Evolutionary conservation across 2,329 filamentous ascomycete species (phyloP).

Genomic region (Sphaceloma murrayae): DNA sequence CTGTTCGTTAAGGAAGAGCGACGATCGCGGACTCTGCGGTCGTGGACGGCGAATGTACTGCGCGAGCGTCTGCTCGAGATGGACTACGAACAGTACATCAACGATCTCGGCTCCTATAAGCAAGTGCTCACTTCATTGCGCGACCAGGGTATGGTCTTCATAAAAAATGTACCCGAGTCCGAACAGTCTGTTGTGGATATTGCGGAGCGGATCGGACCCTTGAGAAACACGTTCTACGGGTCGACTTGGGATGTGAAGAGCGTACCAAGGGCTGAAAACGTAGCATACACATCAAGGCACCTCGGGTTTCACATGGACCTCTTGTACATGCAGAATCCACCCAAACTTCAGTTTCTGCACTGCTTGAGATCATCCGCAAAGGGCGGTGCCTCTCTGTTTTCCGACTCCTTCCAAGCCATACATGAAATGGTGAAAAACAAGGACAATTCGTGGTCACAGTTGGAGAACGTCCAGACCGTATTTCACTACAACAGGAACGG

Average conservation of each 20-base stretch:
- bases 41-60: constrained; percentile 42
- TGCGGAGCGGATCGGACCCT: constrained; percentile 60
- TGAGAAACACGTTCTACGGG: constrained; percentile 87
- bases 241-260: constrained; percentile 80
- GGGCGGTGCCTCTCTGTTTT: constrained; percentile 81
- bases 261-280: constrained; percentile 75
- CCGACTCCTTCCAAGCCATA: constrained; percentile 60
- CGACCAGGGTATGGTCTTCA: constrained; percentile 63
- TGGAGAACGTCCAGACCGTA: constrained; percentile 29
- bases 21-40: background rate
- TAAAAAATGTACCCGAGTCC: constrained; percentile 59
- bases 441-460: constrained; percentile 18
- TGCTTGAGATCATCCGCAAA: constrained; percentile 70
- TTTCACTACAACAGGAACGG: constrained; percentile 47
- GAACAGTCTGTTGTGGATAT: constrained; percentile 51
- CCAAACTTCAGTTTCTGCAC: constrained; percentile 78
- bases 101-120: constrained; percentile 48
- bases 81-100: constrained; percentile 63
- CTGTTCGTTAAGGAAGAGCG: background rate
- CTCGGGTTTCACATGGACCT: constrained; percentile 91
- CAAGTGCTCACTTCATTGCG: constrained; percentile 54
- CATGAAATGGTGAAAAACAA: constrained; percentile 23
- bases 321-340: constrained; percentile 71
- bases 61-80: constrained; percentile 47
- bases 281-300: constrained; percentile 72